phyloP scores from a whole-genome alignment of 2,329 filamentous ascomycete genomes.

The Beauveria sp. region DNA sequence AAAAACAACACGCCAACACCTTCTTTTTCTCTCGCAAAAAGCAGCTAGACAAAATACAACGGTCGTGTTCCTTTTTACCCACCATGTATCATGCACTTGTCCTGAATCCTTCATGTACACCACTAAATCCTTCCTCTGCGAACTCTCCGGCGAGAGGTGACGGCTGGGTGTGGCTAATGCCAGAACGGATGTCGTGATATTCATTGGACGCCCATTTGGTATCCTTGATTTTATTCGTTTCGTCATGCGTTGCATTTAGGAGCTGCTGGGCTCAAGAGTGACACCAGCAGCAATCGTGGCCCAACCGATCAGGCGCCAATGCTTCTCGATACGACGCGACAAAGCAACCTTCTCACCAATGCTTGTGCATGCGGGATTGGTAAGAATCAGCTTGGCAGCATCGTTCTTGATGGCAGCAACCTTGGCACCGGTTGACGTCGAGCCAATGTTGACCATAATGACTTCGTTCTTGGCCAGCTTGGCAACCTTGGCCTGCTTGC shows the following conservation, averaged over 20 bases:
- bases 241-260: conserved; percentile 22
- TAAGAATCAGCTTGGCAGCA: conserved; percentile 89
- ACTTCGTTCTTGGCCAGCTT: conserved; percentile 98
- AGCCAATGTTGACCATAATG: conserved; percentile 99
- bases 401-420: conserved; percentile 95
- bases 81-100: conserved; percentile 2
- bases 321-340: conserved; percentile 95
- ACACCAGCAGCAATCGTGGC: conserved; percentile 65
- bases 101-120: background rate
- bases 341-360: conserved; percentile 97
- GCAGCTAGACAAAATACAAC: conserved; percentile 4
- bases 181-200: background rate
- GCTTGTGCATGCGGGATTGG: conserved; percentile 90
- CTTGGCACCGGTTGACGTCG: conserved; percentile 94
- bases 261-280: conserved; percentile 43
- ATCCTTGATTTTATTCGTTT: background rate
- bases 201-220: background rate
- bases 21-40: background rate
- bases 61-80: background rate
- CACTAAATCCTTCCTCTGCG: background rate
- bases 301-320: conserved; percentile 94
- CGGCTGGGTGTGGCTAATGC: background rate
- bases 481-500: conserved; percentile 98
- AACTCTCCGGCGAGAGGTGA: background rate
- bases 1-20: conserved; percentile 8